Percentiles rank a stretch among this genome's conserved stretches.
phyloP scores from a whole-genome alignment of 768 basidiomycete genomes.

The Phylloporus sp. region DNA sequence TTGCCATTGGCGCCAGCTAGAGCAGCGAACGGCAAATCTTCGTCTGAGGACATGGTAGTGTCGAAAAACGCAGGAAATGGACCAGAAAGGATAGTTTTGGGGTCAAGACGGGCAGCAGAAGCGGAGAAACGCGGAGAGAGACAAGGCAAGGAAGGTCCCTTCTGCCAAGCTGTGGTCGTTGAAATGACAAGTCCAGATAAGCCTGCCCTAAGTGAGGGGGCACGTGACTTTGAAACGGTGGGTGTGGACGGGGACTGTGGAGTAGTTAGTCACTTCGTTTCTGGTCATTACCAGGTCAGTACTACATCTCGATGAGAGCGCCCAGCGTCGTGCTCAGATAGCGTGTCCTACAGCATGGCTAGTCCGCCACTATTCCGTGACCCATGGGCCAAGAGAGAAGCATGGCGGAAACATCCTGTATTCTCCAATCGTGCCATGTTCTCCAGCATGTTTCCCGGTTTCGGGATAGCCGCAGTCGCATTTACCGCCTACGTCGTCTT shows the following conservation, averaged over 20 bases:
- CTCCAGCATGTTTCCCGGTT: conserved; percentile 87
- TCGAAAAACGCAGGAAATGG: conserved; percentile 18
- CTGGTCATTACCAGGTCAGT: conserved; percentile 21
- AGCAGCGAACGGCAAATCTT: conserved; percentile 47
- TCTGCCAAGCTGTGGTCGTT: conserved; percentile 19
- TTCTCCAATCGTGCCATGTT: conserved; percentile 87
- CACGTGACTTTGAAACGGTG: conserved; percentile 24
- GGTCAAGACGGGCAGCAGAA: conserved; percentile 5
- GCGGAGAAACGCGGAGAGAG: conserved; percentile 28
- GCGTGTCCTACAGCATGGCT: conserved; percentile 41
- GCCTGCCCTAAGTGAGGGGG: conserved; percentile 52
- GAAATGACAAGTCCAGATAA: conserved; percentile 37
- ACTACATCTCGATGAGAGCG: not conserved
- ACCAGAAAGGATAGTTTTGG: not conserved
- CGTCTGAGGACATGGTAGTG: conserved; percentile 51
- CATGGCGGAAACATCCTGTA: conserved; percentile 87
- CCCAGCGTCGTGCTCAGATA: conserved; percentile 10
- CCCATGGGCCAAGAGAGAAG: conserved; percentile 91
- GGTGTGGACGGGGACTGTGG: not conserved
- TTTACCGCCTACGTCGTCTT: conserved; percentile 88
- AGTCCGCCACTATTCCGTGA: conserved; percentile 78
- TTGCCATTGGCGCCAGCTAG: conserved; percentile 40
- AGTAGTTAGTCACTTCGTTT: not conserved
- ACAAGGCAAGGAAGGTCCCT: conserved; percentile 27
- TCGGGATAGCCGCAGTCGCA: conserved; percentile 87